Evolutionary conservation across 2,329 filamentous ascomycete genomes (phyloP).

Genomic region (Penicillium digitatum): DNA sequence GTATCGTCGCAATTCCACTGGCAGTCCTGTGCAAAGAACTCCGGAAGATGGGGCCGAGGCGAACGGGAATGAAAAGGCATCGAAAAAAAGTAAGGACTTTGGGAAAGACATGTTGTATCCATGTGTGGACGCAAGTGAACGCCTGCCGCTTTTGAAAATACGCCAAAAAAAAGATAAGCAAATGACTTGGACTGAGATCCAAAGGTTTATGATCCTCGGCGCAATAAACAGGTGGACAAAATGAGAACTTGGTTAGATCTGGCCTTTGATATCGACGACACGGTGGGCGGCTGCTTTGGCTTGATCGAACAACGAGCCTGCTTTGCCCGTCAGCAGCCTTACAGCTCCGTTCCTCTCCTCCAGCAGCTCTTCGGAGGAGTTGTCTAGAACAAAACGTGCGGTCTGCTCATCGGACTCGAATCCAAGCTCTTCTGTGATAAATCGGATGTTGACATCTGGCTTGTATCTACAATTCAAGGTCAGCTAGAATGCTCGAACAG

Average conservation of each 20-base stretch:
- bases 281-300: conserved; percentile 71
- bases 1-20: conserved; percentile 9
- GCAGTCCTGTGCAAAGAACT: neutral
- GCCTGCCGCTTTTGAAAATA: conserved; percentile 7
- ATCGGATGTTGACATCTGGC: conserved; percentile 80
- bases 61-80: neutral
- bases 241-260: conserved; percentile 55
- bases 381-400: conserved; percentile 81
- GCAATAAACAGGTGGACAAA: neutral
- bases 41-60: neutral
- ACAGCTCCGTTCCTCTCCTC: conserved; percentile 72
- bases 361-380: conserved; percentile 70
- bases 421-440: conserved; percentile 90
- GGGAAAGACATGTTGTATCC: neutral
- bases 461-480: conserved; percentile 67
- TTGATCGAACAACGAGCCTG: conserved; percentile 66
- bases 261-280: conserved; percentile 93
- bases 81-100: neutral
- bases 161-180: neutral
- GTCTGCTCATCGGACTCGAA: conserved; percentile 92
- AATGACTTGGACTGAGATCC: neutral
- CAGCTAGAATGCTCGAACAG: neutral
- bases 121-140: neutral
- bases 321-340: conserved; percentile 70
- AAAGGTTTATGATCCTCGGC: neutral